These are phyloP conservation scores for Candida glucosophila DNA, from an alignment of 1,139 yeast genomes.

Conservation along the genomic window DNA sequence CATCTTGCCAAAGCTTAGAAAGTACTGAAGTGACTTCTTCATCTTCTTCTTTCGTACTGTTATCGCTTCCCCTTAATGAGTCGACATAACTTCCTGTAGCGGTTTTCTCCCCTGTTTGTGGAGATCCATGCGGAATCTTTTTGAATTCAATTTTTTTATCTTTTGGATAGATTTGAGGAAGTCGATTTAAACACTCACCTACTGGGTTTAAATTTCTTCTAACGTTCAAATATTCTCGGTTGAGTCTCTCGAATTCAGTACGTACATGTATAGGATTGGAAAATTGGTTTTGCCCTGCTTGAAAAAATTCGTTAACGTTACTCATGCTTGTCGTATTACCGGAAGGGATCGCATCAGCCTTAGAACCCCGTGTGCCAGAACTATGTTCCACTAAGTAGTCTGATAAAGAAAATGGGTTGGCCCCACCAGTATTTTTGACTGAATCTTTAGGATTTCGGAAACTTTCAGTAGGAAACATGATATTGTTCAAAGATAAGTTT, in stretches of 20 bases:
- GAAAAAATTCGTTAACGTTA: constrained; percentile 20
- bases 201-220: constrained; percentile 65
- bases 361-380: background rate
- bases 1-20: constrained; percentile 36
- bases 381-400: constrained; percentile 3
- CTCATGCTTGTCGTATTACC: constrained; percentile 8
- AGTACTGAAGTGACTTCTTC: constrained; percentile 19
- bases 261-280: constrained; percentile 53
- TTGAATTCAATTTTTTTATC: constrained; percentile 14
- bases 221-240: constrained; percentile 65
- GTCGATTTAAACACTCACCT: constrained; percentile 49
- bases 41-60: constrained; percentile 18
- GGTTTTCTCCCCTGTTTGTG: no score
- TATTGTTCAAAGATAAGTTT: constrained; percentile 34
- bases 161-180: constrained; percentile 14
- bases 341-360: background rate
- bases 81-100: background rate
- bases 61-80: background rate
- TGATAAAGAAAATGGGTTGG: constrained; percentile 1
- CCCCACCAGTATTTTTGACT: constrained; percentile 3
- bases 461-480: constrained; percentile 33
- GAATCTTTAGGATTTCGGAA: constrained; percentile 11
- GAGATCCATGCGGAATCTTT: no score
- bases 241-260: constrained; percentile 67
- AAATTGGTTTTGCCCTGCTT: constrained; percentile 25